These are phyloP conservation scores for Aureococcus anophagefferens DNA, from an alignment of 108 stramenopile species.

Conservation along the genomic window DNA sequence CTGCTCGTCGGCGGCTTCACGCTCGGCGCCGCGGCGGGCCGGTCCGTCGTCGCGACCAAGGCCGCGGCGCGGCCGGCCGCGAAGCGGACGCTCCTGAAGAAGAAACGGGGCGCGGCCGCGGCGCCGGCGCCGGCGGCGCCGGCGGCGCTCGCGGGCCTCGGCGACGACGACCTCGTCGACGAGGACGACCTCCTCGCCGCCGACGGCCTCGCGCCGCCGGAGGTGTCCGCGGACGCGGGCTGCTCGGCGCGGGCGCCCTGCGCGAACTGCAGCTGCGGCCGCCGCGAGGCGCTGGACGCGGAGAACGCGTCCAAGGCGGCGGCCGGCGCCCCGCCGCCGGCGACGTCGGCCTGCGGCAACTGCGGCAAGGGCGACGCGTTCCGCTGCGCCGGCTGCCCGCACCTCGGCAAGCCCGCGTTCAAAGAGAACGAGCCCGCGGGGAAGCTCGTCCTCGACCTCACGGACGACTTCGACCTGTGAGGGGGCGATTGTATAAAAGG, in stretches of 20 bases:
- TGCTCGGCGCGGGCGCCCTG: slow-evolving; percentile 29
- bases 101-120: no score
- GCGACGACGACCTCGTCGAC: background rate
- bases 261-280: slow-evolving; percentile 93
- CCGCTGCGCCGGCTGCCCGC: slow-evolving; percentile 93
- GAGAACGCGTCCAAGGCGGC: background rate
- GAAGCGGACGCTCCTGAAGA: no score
- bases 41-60: background rate
- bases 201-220: background rate
- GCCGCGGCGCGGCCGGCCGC: no score
- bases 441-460: slow-evolving; percentile 75
- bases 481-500: no score
- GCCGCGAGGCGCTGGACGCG: slow-evolving; percentile 53
- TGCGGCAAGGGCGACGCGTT: slow-evolving; percentile 96
- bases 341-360: slow-evolving; percentile 77
- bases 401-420: slow-evolving; percentile 89
- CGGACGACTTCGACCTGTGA: slow-evolving; percentile 55
- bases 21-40: background rate
- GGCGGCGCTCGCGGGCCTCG: background rate
- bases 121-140: background rate
- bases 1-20: background rate
- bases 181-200: background rate
- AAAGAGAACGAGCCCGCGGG: slow-evolving; percentile 72
- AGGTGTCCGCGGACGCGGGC: background rate
- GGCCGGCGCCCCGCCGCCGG: background rate